These are phyloP conservation scores for Emericellopsis atlantica DNA, from an alignment of 2,329 filamentous ascomycete genomes.

Conservation along the genomic window DNA sequence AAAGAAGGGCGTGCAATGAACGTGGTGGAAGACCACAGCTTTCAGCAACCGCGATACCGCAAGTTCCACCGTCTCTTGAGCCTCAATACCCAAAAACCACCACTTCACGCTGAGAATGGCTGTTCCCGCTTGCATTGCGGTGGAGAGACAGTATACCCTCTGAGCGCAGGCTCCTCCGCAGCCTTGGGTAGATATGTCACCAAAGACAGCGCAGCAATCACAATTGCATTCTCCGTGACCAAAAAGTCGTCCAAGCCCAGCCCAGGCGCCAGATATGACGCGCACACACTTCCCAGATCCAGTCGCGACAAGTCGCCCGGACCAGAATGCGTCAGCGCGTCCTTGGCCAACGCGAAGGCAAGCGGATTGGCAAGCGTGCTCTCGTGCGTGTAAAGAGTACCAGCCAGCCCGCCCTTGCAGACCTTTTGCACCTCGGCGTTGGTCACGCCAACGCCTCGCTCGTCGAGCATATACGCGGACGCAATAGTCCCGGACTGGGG, in stretches of 20 bases:
- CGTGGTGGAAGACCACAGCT: no score
- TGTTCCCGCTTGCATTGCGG: background rate
- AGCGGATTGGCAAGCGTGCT: conserved; percentile 20
- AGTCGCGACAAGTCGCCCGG: conserved; percentile 2
- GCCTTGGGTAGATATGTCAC: conserved; percentile 2
- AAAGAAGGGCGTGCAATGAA: no score
- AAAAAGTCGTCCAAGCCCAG: conserved; percentile 2
- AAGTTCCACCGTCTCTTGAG: no score
- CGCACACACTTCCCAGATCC: conserved; percentile 1
- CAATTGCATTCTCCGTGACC: conserved; percentile 3
- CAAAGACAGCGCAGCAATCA: background rate
- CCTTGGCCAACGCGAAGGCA: conserved; percentile 28
- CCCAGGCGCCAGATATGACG: conserved; percentile 1
- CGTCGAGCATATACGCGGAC: conserved; percentile 30
- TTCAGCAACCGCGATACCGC: no score
- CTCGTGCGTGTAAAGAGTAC: conserved; percentile 35
- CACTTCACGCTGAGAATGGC: background rate
- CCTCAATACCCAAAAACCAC: no score
- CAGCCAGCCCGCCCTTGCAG: conserved; percentile 25
- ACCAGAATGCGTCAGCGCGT: conserved; percentile 5
- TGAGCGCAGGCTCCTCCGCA: conserved; percentile 1
- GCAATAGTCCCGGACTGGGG: conserved; percentile 31
- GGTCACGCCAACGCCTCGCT: conserved; percentile 27
- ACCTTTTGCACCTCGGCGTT: conserved; percentile 34
- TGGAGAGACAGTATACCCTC: background rate